A percentile compares a stretch with the other conserved stretches of the same genome.
phyloP scores from a whole-genome alignment of 208 protist genomes.

The Wallacemonas sp. region DNA sequence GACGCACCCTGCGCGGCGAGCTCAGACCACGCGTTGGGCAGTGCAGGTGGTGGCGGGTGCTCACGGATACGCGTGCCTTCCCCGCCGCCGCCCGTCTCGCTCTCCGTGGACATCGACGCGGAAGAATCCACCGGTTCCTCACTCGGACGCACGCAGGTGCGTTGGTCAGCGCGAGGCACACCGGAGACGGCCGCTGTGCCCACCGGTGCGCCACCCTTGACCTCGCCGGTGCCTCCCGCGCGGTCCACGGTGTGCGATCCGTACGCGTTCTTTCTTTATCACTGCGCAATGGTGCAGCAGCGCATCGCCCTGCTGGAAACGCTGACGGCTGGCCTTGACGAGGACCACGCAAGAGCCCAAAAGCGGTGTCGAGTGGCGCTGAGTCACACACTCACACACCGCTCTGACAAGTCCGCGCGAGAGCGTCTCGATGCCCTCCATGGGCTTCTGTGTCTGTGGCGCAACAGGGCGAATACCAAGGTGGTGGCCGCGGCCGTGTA shows the following conservation, averaged over 20 bases:
- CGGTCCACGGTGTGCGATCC: not conserved
- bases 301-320: not conserved
- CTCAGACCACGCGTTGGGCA: not conserved
- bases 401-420: not conserved
- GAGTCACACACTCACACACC: not conserved
- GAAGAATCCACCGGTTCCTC: no score
- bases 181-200: no score
- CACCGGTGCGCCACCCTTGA: no score
- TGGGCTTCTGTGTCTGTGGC: slow-evolving; percentile 7
- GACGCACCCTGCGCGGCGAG: not conserved
- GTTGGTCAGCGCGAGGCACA: not conserved
- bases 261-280: slow-evolving; percentile 2
- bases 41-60: not conserved
- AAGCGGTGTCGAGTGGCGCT: not conserved
- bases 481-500: not conserved
- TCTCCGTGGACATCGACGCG: slow-evolving; percentile 2
- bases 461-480: slow-evolving; percentile 1
- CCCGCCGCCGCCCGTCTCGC: slow-evolving; percentile 2
- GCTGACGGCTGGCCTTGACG: not conserved
- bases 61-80: not conserved
- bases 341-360: not conserved
- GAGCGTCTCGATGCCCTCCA: not conserved
- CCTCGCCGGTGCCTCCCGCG: not conserved
- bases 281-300: slow-evolving; percentile 5
- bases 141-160: not conserved